These are phyloP conservation scores for Cyclanthera cordifolia DNA, from an alignment of 306 rosid genomes.

Conservation along the genomic window DNA sequence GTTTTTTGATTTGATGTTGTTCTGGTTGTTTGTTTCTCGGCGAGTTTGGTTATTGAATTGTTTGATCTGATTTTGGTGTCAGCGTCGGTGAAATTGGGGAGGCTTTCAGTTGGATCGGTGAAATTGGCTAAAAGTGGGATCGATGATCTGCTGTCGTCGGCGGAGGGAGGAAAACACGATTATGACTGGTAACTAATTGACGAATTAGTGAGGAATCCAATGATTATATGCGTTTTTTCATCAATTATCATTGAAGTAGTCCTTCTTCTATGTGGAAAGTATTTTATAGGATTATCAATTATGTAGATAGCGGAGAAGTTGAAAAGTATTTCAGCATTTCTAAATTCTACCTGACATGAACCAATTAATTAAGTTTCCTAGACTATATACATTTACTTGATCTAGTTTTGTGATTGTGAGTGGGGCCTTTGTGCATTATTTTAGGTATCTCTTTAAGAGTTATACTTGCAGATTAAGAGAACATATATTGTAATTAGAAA, in stretches of 20 bases:
- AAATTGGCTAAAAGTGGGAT: slow-evolving; percentile 51
- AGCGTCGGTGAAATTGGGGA: slow-evolving; percentile 79
- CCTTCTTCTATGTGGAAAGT: not conserved
- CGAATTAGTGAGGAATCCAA: not conserved
- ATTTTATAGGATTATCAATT: not conserved
- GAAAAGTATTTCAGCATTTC: not conserved
- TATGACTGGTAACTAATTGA: slow-evolving; percentile 57
- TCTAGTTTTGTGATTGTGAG: not conserved
- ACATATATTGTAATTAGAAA: not conserved
- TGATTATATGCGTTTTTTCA: not conserved
- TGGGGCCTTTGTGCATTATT: not conserved
- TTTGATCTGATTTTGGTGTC: slow-evolving; percentile 6
- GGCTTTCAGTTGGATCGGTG: slow-evolving; percentile 74
- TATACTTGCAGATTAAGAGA: not conserved
- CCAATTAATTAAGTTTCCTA: not conserved
- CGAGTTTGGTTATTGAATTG: not conserved
- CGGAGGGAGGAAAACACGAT: slow-evolving; percentile 90
- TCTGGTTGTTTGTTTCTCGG: not conserved
- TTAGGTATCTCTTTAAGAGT: not conserved
- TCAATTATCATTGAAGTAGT: slow-evolving; percentile 1
- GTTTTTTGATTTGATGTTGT: not conserved
- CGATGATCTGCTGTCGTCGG: slow-evolving; percentile 67
- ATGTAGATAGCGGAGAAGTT: slow-evolving; percentile 7
- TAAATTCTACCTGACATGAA: not conserved
- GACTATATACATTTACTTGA: slow-evolving; percentile 7